Conservation (phyloP, 495 filamentous ascomycete genomes). For the Tuber calosporum region DNA sequence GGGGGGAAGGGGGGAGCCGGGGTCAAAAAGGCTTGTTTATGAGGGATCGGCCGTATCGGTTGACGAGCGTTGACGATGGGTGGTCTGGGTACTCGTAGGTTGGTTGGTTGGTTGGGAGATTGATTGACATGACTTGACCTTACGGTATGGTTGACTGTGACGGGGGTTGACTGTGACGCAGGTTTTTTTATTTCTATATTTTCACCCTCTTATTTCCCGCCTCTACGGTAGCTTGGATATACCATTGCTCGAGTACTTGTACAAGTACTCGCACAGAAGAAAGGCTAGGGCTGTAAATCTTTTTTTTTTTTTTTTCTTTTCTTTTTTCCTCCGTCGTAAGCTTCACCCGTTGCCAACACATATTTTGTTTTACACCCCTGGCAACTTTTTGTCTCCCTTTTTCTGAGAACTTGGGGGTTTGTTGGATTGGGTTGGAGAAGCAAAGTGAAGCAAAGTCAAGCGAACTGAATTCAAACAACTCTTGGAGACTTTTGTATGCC, state of each 20-base stretch:
- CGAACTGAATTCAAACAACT: too few species aligned
- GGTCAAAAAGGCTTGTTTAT: slow-evolving; percentile 1
- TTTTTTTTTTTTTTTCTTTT: too few species aligned
- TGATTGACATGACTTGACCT: neutral
- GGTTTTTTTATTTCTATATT: neutral
- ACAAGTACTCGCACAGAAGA: too few species aligned
- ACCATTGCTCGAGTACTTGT: too few species aligned
- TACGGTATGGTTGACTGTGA: neutral
- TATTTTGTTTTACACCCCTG: neutral
- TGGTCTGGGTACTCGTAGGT: neutral
- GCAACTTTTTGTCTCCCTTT: neutral
- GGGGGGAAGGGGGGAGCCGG: neutral
- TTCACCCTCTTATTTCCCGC: neutral
- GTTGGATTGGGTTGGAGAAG: neutral
- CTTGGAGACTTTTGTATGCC: neutral
- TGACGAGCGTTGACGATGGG: neutral
- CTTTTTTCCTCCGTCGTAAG: too few species aligned
- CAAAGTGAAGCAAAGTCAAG: neutral
- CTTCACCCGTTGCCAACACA: neutral
- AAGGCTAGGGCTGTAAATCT: neutral
- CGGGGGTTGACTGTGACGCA: neutral
- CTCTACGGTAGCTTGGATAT: neutral
- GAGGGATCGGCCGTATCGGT: neutral
- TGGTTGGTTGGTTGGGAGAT: neutral
- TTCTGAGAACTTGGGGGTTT: neutral